Evolutionary conservation across 2,329 filamentous ascomycete genomes (phyloP).

Genomic region (Tolypocladium ovalisporum): DNA sequence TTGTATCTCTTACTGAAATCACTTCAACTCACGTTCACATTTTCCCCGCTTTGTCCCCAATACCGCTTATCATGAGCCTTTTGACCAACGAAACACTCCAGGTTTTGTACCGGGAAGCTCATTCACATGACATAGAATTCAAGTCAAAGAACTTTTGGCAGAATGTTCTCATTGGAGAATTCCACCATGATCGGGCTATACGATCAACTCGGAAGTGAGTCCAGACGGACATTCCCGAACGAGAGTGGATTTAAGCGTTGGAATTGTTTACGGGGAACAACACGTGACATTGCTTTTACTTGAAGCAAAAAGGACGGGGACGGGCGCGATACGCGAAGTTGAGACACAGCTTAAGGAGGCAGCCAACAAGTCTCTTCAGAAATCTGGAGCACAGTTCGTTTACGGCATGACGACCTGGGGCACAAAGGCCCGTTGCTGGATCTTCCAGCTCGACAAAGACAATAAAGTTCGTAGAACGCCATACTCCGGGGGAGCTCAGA

Average conservation of each 20-base stretch:
- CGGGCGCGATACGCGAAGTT: not conserved
- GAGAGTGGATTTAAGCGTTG: not conserved
- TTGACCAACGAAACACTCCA: not conserved
- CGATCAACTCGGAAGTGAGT: not conserved
- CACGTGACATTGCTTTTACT: not conserved
- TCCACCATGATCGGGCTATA: not conserved
- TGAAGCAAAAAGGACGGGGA: not conserved
- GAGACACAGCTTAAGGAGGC: not conserved
- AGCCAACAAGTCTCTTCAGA: not conserved
- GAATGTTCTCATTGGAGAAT: not conserved
- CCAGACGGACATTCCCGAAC: not conserved
- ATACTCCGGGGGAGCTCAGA: too few species aligned
- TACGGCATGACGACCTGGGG: constrained; percentile 1
- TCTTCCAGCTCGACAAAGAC: not conserved
- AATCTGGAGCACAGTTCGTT: not conserved
- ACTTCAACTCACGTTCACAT: too few species aligned
- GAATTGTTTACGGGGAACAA: not conserved
- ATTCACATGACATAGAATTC: not conserved
- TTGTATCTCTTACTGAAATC: too few species aligned
- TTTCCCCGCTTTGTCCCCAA: too few species aligned
- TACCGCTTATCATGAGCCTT: not conserved
- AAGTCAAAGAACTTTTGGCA: not conserved
- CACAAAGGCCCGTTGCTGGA: not conserved
- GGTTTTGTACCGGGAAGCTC: not conserved
- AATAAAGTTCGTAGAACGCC: too few species aligned